Evolutionary conservation across 73 alveolate genomes (phyloP), one percentile per base, ranked within the genome.

Genomic region (Loxodes magnus): DNA sequence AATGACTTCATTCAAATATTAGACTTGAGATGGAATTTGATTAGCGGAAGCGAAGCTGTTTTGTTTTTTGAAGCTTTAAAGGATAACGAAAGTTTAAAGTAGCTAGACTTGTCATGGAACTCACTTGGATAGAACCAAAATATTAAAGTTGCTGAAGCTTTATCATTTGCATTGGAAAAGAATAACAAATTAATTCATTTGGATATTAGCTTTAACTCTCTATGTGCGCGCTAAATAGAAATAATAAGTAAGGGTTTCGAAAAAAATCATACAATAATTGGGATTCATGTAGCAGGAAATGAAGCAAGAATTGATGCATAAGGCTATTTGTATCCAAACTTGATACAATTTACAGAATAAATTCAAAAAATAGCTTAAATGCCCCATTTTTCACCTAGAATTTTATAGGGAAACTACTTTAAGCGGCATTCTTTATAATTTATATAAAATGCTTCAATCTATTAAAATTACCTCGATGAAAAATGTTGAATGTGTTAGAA

Each of bases 201-300:
- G 20, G 89, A 75, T 42, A n/a, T 75, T 7, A 48, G 74, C 16
- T 64, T 56, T 42, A 68, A 68, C 41, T 57, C 46, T 2, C 48
- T 75, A 26, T 34, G 64, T 17, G 20, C 24, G 2, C 62, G 50
- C 20, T 77, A 75, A 30, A 27, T 58, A 4, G 71, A 59, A 19
- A 36, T 35, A 1, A 57, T 75, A 24, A 35, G 56, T 1, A 67
- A 61, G 5, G 90, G 90, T 14, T 43, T 75, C 15, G 43, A 46
- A 10, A 46, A 54, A 10, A 76, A 76, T 38, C 83, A 60, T 27
- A 52, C 75, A 3, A 42, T 76, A 0, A 52, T 76, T 2, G 90
- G 90, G 2, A 21, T 76, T 5, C 90, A 76, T 41, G 33, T 69
- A 62, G 35, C 42, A 0, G 90, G 90, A 2, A 76, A 76, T 41